Evolutionary conservation across 2,329 filamentous ascomycete species (phyloP), one percentile per base, ranked within the genome.

Genomic region (Hymenoscyphus scutula): DNA sequence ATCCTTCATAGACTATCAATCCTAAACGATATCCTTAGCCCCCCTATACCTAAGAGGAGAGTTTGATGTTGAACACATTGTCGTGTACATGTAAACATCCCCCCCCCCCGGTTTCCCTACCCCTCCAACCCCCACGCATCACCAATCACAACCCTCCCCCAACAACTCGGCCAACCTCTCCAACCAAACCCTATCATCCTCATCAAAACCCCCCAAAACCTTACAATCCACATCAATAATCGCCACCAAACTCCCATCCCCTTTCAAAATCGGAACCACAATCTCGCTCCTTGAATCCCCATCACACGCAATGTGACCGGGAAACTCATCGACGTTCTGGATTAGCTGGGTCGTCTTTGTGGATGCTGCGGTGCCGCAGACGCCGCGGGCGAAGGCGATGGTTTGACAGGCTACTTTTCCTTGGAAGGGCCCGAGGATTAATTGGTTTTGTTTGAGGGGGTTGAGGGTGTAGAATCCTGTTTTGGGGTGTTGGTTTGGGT

Each of bases 171-270:
- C 89, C 70, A 94, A 75, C 69, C 84, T 77, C 75, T 94, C 89
- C 63, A 95, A 74, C 68, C 84, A 84, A 64, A 72, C 74, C 75
- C 81, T 81, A 74, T 95, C 91, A 53, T 87, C 82, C 63, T 84
- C 80, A 67, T 91, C 85, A 68, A 93, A 93, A 0, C 90, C 89
- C 15, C 82, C 76, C 59, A 82, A 68, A 38, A 82, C 84, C 1
- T 87, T 84, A 72, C 91, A 94, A 74, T 95, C 91, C 27, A 94
- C 80, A 71, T 95, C 91, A 64, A 95, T 91, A 66, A 94, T 90
- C 2, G 86, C 90, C 25, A 90, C 86, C 5, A 89, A 77, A 71
- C 7, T 68, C 71, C 62, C 58, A 70, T 66, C 6, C 19, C n/a
- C 41, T 11, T 25, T 48, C 19, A 65, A 67, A 65, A 94, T 83